Evolutionary conservation across 768 basidiomycete species (phyloP).

Genomic region (Calocybe indica): DNA sequence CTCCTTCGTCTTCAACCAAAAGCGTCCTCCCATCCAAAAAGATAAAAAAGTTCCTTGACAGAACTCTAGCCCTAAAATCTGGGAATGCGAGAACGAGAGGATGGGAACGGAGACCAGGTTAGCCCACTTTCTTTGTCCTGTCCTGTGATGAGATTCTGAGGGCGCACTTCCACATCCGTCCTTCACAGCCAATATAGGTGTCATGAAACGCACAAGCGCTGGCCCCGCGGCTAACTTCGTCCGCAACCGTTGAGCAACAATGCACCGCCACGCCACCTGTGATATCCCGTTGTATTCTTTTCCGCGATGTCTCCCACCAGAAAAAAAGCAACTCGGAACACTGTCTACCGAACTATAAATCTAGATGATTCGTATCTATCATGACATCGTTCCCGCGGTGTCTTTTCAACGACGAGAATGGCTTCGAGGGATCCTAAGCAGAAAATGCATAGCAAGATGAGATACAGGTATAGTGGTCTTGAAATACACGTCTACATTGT

Average conservation of each 20-base stretch:
- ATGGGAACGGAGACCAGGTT: slow-evolving; percentile 61
- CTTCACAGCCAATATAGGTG: slow-evolving; percentile 46
- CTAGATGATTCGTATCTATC: no score
- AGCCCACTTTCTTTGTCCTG: slow-evolving; percentile 9
- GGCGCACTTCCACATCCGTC: neutral
- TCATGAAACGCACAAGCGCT: slow-evolving; percentile 34
- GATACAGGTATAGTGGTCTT: no score
- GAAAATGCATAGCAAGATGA: no score
- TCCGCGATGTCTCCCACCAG: no score
- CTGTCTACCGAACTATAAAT: no score
- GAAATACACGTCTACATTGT: no score
- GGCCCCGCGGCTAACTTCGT: slow-evolving; percentile 55
- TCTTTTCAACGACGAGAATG: no score
- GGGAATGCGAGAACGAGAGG: slow-evolving; percentile 30
- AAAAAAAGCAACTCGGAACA: no score
- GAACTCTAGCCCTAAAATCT: slow-evolving; percentile 43
- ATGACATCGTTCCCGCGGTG: no score
- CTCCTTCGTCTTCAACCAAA: no score
- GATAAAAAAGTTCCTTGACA: slow-evolving; percentile 45
- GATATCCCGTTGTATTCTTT: no score
- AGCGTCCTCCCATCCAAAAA: slow-evolving; percentile 36
- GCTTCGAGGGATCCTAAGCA: no score
- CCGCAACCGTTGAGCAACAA: slow-evolving; percentile 18
- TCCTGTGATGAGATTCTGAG: neutral
- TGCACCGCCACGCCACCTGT: neutral